These are phyloP conservation scores for Botrytis squamosa DNA, from an alignment of 2,329 filamentous ascomycete species.

Conservation along the genomic window DNA sequence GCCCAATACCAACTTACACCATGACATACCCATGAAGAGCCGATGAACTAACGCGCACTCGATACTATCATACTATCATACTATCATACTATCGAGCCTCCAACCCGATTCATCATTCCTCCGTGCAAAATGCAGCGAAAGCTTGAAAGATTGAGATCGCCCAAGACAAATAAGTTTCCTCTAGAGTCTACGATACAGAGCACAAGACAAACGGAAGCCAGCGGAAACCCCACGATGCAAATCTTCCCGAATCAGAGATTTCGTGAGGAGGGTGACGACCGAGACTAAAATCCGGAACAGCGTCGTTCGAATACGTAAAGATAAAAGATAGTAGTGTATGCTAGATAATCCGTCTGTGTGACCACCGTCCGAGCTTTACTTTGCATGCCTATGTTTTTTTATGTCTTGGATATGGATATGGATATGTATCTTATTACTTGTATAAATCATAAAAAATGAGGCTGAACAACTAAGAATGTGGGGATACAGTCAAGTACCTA, in stretches of 20 bases:
- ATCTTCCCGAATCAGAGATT: neutral
- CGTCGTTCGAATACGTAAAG: neutral
- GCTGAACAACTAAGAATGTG: neutral
- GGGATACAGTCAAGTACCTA: neutral
- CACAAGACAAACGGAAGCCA: neutral
- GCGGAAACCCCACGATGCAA: neutral
- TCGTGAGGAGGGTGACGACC: slow-evolving; percentile 9
- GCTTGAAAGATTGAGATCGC: neutral
- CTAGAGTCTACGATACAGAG: no score
- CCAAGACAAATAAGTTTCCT: neutral
- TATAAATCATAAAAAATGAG: neutral
- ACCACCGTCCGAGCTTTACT: neutral
- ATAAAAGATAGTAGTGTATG: neutral
- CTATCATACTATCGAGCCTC: no score
- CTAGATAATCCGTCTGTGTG: neutral
- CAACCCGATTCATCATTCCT: no score
- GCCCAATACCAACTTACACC: neutral
- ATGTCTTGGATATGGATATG: neutral
- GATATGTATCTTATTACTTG: neutral
- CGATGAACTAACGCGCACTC: no score
- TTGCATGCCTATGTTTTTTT: neutral
- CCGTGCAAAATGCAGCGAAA: neutral
- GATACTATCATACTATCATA: no score
- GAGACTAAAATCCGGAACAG: slow-evolving; percentile 1
- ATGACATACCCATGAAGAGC: neutral